Percentiles rank a stretch among this genome's conserved stretches.
phyloP scores from a whole-genome alignment of 2,329 filamentous ascomycete genomes.

The Talaromyces sp. region DNA sequence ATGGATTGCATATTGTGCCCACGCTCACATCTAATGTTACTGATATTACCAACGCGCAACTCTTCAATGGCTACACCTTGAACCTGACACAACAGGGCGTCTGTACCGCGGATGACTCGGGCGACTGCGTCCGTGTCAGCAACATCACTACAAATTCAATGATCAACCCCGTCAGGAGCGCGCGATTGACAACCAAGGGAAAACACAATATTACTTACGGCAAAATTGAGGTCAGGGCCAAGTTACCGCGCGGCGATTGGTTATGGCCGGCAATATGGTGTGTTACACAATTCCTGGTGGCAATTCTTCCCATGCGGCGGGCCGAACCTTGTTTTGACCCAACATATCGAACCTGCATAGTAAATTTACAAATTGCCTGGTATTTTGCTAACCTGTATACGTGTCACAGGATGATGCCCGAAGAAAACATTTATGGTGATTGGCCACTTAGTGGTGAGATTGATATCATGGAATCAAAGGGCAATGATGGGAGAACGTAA shows the following conservation, averaged over 20 bases:
- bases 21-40: conserved; percentile 9
- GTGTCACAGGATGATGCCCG: conserved; percentile 15
- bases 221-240: conserved; percentile 15
- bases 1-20: conserved; percentile 15
- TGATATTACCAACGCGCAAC: conserved; percentile 3
- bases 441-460: conserved; percentile 18
- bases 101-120: conserved; percentile 1
- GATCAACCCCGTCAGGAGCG: conserved; percentile 16
- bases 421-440: conserved; percentile 6
- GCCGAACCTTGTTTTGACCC: conserved; percentile 10
- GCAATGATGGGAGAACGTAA: conserved; percentile 15
- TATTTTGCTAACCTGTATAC: neutral
- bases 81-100: conserved; percentile 15
- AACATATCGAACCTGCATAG: neutral
- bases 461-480: conserved; percentile 18
- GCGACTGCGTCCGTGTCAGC: conserved; percentile 13
- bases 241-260: conserved; percentile 17
- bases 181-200: conserved; percentile 15
- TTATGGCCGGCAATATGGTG: conserved; percentile 18
- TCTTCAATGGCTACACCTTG: conserved; percentile 15
- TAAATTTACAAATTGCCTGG: too few species aligned
- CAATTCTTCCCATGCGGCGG: neutral
- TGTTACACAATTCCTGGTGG: neutral
- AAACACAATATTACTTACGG: conserved; percentile 19
- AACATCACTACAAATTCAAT: conserved; percentile 8